These are phyloP conservation scores for Boletus vermiculosoides DNA, from an alignment of 768 basidiomycete genomes.

Conservation along the genomic window DNA sequence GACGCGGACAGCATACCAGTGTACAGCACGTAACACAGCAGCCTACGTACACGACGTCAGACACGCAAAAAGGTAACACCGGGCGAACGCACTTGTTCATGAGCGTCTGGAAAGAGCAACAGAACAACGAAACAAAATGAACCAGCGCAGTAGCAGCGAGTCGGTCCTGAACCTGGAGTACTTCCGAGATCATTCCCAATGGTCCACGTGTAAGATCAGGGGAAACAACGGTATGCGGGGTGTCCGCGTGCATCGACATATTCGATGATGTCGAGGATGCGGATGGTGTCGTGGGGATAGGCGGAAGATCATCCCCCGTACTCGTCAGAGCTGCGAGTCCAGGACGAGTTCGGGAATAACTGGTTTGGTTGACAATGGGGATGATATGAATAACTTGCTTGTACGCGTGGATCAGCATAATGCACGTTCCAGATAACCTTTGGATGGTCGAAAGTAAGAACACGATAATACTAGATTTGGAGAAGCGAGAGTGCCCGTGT, in stretches of 20 bases:
- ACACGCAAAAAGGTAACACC: not conserved
- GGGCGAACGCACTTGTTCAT: slow-evolving; percentile 51
- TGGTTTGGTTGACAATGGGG: slow-evolving; percentile 57
- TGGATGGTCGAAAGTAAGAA: slow-evolving; percentile 74
- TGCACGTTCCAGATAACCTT: slow-evolving; percentile 63
- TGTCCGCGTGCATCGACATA: slow-evolving; percentile 14
- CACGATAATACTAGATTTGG: slow-evolving; percentile 59
- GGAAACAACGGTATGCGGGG: not conserved
- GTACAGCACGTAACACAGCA: slow-evolving; percentile 68
- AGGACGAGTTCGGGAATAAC: not conserved
- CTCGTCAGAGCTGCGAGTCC: no score
- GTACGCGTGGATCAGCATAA: slow-evolving; percentile 67
- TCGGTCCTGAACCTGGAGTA: slow-evolving; percentile 49
- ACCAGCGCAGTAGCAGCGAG: slow-evolving; percentile 47
- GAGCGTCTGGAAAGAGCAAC: slow-evolving; percentile 49
- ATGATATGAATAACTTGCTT: slow-evolving; percentile 63
- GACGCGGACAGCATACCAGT: slow-evolving; percentile 50
- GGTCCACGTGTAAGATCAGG: slow-evolving; percentile 42
- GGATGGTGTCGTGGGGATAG: slow-evolving; percentile 6
- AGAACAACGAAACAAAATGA: slow-evolving; percentile 46
- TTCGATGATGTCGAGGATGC: slow-evolving; percentile 29
- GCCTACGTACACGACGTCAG: slow-evolving; percentile 38
- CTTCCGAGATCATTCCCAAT: slow-evolving; percentile 47
- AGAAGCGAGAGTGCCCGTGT: slow-evolving; percentile 34
- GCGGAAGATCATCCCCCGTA: not conserved